phyloP scores from a whole-genome alignment of 768 basidiomycete species.

The Leccinum subtestaceum region DNA sequence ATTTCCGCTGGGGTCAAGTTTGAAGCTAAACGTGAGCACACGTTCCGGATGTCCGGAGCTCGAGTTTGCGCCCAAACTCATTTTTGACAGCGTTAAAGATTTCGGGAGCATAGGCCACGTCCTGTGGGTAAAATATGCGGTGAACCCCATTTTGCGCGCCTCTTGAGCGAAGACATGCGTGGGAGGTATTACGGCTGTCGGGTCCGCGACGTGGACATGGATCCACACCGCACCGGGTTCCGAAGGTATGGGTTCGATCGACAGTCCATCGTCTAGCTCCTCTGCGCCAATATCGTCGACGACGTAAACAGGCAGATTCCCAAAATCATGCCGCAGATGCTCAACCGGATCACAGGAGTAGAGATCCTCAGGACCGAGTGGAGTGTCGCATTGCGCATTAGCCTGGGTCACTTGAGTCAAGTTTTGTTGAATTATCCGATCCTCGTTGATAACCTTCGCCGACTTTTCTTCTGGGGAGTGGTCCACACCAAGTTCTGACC shows the following conservation, averaged over 20 bases:
- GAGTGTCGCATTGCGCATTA: conserved; percentile 20
- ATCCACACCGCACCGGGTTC: conserved; percentile 71
- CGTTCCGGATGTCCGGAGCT: conserved; percentile 42
- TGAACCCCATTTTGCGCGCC: conserved; percentile 51
- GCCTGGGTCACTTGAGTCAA: conserved; percentile 10
- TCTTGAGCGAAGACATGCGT: conserved; percentile 56
- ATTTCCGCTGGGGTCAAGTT: conserved; percentile 58
- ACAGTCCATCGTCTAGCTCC: conserved; percentile 94
- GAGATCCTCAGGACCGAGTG: conserved; percentile 62
- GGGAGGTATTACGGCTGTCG: conserved; percentile 74
- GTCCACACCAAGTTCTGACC: conserved; percentile 34
- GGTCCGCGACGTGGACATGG: conserved; percentile 92
- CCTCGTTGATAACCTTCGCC: conserved; percentile 34
- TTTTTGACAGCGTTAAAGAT: conserved; percentile 44
- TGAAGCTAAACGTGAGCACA: conserved; percentile 79
- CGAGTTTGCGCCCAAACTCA: conserved; percentile 45
- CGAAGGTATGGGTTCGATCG: conserved; percentile 63
- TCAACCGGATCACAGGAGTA: conserved; percentile 63
- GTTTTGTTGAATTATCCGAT: conserved; percentile 22
- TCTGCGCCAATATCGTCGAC: conserved; percentile 78
- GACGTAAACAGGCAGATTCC: conserved; percentile 74
- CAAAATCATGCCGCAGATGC: conserved; percentile 82
- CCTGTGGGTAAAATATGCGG: conserved; percentile 64
- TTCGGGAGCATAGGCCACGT: conserved; percentile 74
- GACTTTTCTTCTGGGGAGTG: conserved; percentile 24